A percentile compares a stretch with the other conserved stretches of the same genome.
phyloP scores from a whole-genome alignment of 2,329 filamentous ascomycete species.

The Fusarium nelsonii region DNA sequence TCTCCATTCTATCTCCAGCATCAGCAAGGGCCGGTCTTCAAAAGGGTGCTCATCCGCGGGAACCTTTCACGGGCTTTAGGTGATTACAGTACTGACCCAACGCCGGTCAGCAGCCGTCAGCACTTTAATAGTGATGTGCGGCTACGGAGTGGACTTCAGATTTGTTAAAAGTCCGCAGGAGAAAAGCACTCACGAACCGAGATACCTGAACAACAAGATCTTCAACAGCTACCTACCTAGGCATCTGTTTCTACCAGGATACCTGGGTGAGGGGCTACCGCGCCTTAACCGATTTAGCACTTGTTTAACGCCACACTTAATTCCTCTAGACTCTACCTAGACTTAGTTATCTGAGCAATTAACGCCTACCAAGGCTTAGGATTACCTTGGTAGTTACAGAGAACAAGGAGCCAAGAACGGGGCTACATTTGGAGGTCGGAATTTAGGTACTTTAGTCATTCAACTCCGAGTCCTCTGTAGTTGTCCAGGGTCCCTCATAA shows the following conservation, averaged over 20 bases:
- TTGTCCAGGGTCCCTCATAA: conserved; percentile 7
- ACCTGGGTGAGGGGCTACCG: not conserved
- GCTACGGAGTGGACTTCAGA: not conserved
- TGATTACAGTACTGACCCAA: not conserved
- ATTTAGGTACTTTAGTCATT: too few relatives aligned
- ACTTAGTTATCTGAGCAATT: not conserved
- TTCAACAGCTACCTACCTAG: too few relatives aligned
- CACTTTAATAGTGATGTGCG: conserved; percentile 28
- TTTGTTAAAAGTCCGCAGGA: not conserved
- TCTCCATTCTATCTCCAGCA: conserved; percentile 5
- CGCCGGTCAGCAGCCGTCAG: conserved; percentile 26
- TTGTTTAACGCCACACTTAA: conserved; percentile 43
- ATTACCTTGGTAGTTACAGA: too few relatives aligned
- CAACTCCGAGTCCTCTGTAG: too few relatives aligned
- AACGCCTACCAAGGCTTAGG: not conserved
- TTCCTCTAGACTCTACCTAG: not conserved
- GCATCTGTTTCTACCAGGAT: not conserved
- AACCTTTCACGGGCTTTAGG: not conserved
- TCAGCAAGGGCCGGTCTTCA: not conserved
- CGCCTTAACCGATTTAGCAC: conserved; percentile 15
- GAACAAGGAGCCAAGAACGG: not conserved
- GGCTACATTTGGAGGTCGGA: too few relatives aligned
- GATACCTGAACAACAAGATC: not conserved
- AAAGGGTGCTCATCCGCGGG: not conserved
- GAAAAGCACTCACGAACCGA: not conserved